Base-by-base conservation (phyloP, 75 land plant species). In the Azolla pinnata region DNA sequence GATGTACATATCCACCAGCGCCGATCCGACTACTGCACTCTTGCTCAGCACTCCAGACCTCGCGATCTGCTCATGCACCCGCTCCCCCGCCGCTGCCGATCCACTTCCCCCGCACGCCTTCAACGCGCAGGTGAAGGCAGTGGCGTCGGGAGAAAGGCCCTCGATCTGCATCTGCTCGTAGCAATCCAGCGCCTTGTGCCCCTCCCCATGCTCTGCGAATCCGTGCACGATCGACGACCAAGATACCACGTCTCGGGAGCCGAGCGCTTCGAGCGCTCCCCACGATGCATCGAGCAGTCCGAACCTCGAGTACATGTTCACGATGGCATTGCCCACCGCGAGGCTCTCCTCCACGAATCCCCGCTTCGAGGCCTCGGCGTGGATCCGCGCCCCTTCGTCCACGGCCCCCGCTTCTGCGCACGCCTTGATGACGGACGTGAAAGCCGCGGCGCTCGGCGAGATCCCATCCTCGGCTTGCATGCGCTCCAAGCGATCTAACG, bases 41-140 rank as follows among this genome's bases (percentile, higher is more conserved):
- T 38, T 38, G 42, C 12, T 14, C 7, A 38, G 42, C 14, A 38
- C 7, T 38, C 42, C 42, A 7, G 7, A 7, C 14, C 14, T 38
- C 42, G 14, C 7, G 14, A 38, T 38, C 42, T 8, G 12, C 14
- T 38, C 42, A 38, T 38, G 42, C 42, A 38, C 42, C 26, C 57
- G 9, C 32, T 17, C 27, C 10, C 74, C 72, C 33, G 10, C 16
- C 3, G 50, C 42, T 12, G 65, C 71, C 20, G 57, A 42, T 8
- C 75, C 75, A 26, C 44, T 38, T 49, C 64, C 62, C 33, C 72
- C 57, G 16, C 74, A 71, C 1, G 74, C 74, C 18, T 44, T 20
- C 12, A 68, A 28, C 23, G 60, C 64, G 19, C 64, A 56, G 8
- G 59, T 31, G 53, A 68, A 66, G 38, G 72, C 63, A 2, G 56